phyloP scores from a whole-genome alignment of 495 filamentous ascomycete species.

The Neurospora tetraspora region DNA sequence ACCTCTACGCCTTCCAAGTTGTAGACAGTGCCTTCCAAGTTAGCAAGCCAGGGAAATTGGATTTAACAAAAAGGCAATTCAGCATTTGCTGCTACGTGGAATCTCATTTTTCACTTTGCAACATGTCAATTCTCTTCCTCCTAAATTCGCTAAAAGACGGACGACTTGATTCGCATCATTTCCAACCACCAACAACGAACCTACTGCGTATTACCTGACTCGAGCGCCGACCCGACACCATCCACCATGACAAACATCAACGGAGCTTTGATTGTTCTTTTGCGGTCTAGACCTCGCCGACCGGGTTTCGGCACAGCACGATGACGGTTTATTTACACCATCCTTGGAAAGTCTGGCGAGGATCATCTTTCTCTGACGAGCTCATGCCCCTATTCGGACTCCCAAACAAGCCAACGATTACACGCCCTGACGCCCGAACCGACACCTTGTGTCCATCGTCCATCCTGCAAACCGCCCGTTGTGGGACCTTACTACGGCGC shows the following conservation, averaged over 20 bases:
- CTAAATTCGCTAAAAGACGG: neutral
- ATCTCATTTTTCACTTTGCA: neutral
- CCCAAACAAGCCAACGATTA: neutral
- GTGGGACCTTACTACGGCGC: neutral
- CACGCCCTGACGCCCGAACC: neutral
- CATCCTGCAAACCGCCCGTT: neutral
- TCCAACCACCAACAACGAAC: neutral
- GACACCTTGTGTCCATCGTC: neutral
- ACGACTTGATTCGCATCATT: neutral
- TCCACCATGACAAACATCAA: neutral
- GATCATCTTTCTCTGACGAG: neutral
- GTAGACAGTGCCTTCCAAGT: neutral
- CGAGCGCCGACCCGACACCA: neutral
- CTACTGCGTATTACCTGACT: neutral
- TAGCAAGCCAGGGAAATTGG: neutral
- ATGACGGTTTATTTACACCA: neutral
- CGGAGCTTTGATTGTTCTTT: neutral
- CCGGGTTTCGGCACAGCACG: neutral
- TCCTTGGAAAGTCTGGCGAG: neutral
- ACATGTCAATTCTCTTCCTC: neutral
- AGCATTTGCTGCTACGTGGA: neutral
- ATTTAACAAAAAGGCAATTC: neutral
- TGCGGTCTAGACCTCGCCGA: neutral
- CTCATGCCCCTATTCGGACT: neutral
- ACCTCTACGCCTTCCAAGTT: neutral